Conservation (phyloP, 768 basidiomycete genomes). For the Lactifluus pinguis region DNA sequence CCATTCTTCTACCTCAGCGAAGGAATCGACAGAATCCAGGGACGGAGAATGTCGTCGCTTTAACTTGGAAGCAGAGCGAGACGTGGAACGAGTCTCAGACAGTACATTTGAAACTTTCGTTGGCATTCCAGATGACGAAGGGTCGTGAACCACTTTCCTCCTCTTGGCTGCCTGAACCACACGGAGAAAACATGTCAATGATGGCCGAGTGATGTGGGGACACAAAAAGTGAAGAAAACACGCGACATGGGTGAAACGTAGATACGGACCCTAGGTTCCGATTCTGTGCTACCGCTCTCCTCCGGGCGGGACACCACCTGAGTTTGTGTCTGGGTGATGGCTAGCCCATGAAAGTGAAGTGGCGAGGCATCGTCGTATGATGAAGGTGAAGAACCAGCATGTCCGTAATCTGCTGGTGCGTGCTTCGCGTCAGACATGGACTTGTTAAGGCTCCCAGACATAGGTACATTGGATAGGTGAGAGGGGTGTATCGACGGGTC, state of each 20-base stretch:
- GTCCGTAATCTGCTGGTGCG: conserved; percentile 9
- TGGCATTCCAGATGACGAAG: background rate
- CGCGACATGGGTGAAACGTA: background rate
- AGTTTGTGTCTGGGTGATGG: conserved; percentile 44
- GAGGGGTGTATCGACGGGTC: background rate
- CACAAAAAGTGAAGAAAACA: background rate
- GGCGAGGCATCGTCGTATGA: conserved; percentile 30
- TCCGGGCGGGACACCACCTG: conserved; percentile 27
- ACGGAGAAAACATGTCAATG: background rate
- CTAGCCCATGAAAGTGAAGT: conserved; percentile 53
- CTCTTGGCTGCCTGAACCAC: conserved; percentile 1
- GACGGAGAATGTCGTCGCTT: conserved; percentile 14
- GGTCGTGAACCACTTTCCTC: background rate
- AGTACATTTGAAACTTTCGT: background rate
- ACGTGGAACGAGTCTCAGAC: background rate
- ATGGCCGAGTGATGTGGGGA: background rate
- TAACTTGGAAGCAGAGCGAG: background rate
- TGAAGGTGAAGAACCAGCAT: conserved; percentile 19
- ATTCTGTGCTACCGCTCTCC: background rate
- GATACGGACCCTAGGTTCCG: conserved; percentile 5
- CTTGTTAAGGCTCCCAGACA: background rate
- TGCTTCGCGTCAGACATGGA: conserved; percentile 17
- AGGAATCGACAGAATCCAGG: conserved; percentile 3
- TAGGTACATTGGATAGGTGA: background rate
- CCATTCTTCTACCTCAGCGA: conserved; percentile 7